Conservation (phyloP, 2,329 filamentous ascomycete genomes). For the Nectriaceae sp. region DNA sequence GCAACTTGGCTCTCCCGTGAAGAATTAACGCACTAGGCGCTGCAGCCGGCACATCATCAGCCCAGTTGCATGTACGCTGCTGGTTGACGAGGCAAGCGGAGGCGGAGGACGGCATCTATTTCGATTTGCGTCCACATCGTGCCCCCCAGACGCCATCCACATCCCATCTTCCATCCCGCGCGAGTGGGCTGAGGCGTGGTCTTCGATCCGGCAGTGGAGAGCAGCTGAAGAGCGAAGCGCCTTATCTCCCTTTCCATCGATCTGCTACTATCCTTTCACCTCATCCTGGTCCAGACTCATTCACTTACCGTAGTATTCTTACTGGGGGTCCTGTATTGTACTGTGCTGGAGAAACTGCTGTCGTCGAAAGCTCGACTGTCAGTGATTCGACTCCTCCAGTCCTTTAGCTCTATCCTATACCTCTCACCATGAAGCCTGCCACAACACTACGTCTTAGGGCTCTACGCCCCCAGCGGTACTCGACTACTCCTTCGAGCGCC, state of each 20-base stretch:
- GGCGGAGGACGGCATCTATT: neutral
- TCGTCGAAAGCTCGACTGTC: neutral
- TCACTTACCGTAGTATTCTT: neutral
- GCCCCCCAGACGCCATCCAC: neutral
- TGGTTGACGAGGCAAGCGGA: neutral
- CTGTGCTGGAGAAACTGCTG: neutral
- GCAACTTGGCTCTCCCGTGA: neutral
- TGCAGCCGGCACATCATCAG: slow-evolving; percentile 1
- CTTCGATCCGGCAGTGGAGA: neutral
- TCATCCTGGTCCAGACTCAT: neutral
- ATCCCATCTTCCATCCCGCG: neutral
- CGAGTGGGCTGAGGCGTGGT: neutral
- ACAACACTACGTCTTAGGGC: neutral
- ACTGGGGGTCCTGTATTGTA: neutral
- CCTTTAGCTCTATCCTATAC: neutral
- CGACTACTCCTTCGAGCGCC: neutral
- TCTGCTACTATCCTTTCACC: neutral
- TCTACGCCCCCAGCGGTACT: neutral
- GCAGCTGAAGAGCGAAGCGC: neutral
- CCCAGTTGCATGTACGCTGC: neutral
- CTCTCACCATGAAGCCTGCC: neutral
- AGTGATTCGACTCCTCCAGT: neutral
- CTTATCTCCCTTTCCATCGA: neutral
- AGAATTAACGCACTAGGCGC: neutral
- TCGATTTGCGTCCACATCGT: neutral